Evolutionary conservation across 2,329 filamentous ascomycete species (phyloP), one percentile per base, ranked within the genome.

Genomic region (Allantophomopsis cytisporea): DNA sequence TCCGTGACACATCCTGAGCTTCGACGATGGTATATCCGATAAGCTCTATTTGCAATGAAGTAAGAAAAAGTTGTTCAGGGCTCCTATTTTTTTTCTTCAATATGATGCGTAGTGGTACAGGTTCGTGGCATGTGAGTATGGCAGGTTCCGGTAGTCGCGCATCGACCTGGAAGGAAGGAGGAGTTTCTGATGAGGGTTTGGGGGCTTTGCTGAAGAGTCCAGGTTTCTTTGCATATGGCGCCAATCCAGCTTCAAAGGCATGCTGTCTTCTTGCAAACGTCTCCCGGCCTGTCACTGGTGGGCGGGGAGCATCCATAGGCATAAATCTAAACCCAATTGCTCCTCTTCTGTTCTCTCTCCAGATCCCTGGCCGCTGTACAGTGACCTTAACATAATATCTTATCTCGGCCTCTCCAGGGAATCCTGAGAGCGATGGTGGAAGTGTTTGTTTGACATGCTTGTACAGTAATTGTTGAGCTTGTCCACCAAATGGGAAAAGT

Each of bases 311-410:
- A 58, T 98, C 91, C 48, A 96, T 89, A 4, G 91, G 91, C 31
- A 95, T 69, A 56, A 98, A 91, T 42, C 84, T 89, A 61, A 95
- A 81, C 30, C 78, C 76, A 30, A 69, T 54, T 45, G 73, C 64
- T 46, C 69, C 68, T 15, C 88, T 70, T 58, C 86, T 83, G 52
- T 95, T 95, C 61, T 94, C 87, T 55, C 89, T 89, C 60, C 93
- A 85, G 43, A 95, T 70, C 12, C 83, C 80, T 0, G 87, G 86
- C n/a, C 87, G 71, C 52, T 87, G 84, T 5, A 96, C 78, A 0
- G 91, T 96, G n/a, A 83, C 86, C 58, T 98, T 98, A 55, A 96
- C 71, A 56, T 84, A 98, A 61, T 98, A 98, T 49, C 80, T 74
- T 43, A 96, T 88, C 60, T 94, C 87, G 16, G 88, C 89, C 58